Percentiles rank a stretch among this genome's conserved stretches.
These are phyloP conservation scores for Drosera capensis DNA, from an alignment of 148 eudicot species.

Conservation along the genomic window DNA sequence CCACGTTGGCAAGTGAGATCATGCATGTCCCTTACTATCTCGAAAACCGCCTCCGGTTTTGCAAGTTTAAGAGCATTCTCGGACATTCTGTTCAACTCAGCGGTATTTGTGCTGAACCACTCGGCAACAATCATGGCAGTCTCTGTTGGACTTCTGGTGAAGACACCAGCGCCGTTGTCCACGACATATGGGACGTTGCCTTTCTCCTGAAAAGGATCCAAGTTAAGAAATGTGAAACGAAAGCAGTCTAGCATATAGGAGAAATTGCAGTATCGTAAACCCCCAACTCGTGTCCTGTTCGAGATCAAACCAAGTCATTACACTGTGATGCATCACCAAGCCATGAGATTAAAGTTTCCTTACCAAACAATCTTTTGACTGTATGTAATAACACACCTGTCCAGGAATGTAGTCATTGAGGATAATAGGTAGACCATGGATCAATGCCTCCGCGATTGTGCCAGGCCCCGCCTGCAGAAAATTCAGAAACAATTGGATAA, in stretches of 20 bases:
- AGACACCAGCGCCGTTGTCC: constrained; percentile 85
- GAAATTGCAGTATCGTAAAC: not conserved
- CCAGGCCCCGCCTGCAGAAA: constrained; percentile 87
- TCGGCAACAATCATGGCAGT: constrained; percentile 67
- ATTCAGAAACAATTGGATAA: not conserved
- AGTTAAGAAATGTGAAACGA: not conserved
- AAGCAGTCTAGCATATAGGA: not conserved
- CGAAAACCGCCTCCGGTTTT: constrained; percentile 84
- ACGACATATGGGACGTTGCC: constrained; percentile 95
- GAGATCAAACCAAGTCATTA: not conserved
- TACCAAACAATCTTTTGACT: too few relatives aligned
- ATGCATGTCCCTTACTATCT: constrained; percentile 84
- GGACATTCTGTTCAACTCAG: constrained; percentile 57
- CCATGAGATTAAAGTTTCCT: not conserved
- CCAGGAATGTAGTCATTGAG: constrained; percentile 96
- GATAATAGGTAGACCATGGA: constrained; percentile 89
- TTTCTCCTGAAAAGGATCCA: constrained; percentile 39
- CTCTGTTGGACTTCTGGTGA: constrained; percentile 72
- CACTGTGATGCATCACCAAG: not conserved
- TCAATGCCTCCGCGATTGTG: constrained; percentile 90
- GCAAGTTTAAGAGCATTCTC: constrained; percentile 77
- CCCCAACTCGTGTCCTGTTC: not conserved
- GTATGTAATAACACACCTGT: constrained; percentile 26
- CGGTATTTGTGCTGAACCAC: constrained; percentile 73
- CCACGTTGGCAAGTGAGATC: constrained; percentile 68